Conservation (phyloP, 805 yeast genomes). For the Kazachstania psychrophila region DNA sequence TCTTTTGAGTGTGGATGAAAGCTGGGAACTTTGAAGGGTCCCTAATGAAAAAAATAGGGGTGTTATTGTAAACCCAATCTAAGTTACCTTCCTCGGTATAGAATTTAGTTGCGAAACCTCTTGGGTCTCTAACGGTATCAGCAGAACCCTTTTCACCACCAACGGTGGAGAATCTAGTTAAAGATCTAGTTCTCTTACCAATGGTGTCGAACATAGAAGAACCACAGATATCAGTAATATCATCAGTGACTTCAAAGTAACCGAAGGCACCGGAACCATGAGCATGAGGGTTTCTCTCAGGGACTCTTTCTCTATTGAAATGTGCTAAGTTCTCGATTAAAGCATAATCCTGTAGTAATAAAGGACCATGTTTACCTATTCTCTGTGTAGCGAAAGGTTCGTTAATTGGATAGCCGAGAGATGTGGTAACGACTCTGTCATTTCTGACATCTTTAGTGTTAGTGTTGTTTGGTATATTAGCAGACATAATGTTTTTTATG, state of each 20-base stretch:
- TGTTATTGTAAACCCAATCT: conserved; percentile 68
- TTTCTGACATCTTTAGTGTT: conserved; percentile 24
- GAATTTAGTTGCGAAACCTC: conserved; percentile 58
- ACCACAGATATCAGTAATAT: conserved; percentile 60
- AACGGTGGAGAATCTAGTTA: conserved; percentile 66
- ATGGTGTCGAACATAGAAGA: conserved; percentile 62
- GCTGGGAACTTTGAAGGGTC: conserved; percentile 57
- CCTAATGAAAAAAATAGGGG: conserved; percentile 57
- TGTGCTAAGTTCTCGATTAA: conserved; percentile 76
- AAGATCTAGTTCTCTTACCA: conserved; percentile 71
- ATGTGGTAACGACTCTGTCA: conserved; percentile 54
- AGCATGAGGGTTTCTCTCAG: conserved; percentile 90
- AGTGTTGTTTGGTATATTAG: conserved; percentile 14
- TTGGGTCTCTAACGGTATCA: conserved; percentile 59
- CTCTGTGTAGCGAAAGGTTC: conserved; percentile 73
- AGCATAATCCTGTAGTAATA: conserved; percentile 72
- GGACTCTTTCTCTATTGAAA: conserved; percentile 83
- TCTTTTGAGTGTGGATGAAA: conserved; percentile 62
- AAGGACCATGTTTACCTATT: conserved; percentile 67
- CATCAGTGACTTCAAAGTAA: conserved; percentile 78
- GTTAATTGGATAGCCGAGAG: conserved; percentile 69
- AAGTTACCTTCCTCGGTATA: conserved; percentile 60
- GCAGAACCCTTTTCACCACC: conserved; percentile 64
- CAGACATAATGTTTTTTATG: background rate
- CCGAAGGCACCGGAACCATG: conserved; percentile 92